A percentile compares a stretch with the other conserved stretches of the same genome.
phyloP scores from a whole-genome alignment of 345 rosid genomes.

The Stellera chamaejasme region DNA sequence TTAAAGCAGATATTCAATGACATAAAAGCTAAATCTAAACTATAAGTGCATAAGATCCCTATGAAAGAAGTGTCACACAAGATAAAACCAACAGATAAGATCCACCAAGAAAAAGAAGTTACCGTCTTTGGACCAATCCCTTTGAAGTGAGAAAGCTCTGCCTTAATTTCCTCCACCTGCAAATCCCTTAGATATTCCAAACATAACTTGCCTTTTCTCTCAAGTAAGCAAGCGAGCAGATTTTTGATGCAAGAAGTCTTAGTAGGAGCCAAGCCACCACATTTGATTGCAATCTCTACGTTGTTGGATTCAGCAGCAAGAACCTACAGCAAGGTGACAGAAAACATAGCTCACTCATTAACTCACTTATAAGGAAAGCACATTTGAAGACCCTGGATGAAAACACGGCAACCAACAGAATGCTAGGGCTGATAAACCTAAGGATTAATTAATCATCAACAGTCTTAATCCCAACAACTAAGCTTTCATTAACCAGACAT shows the following conservation, averaged over 20 bases:
- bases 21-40: too few species aligned
- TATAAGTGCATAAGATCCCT: not conserved
- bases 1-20: too few species aligned
- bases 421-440: too few species aligned
- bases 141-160: constrained; percentile 74
- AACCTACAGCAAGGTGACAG: constrained; percentile 27
- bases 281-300: constrained; percentile 67
- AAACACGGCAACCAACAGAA: too few species aligned
- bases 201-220: constrained; percentile 59
- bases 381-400: too few species aligned
- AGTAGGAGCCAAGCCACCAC: constrained; percentile 87
- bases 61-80: not conserved
- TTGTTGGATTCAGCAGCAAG: constrained; percentile 51
- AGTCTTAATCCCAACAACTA: too few species aligned
- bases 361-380: too few species aligned
- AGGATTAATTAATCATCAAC: too few species aligned
- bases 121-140: constrained; percentile 89
- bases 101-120: constrained; percentile 4
- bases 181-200: constrained; percentile 66
- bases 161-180: constrained; percentile 55
- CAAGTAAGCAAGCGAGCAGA: constrained; percentile 45
- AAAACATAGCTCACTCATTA: too few species aligned
- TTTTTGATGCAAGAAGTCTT: constrained; percentile 73
- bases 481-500: not conserved
- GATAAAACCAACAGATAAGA: not conserved